Evolutionary conservation across 176 grass and related monocot species (phyloP), one percentile per base, ranked within the genome.

Genomic region (Coix lacrymajobi): DNA sequence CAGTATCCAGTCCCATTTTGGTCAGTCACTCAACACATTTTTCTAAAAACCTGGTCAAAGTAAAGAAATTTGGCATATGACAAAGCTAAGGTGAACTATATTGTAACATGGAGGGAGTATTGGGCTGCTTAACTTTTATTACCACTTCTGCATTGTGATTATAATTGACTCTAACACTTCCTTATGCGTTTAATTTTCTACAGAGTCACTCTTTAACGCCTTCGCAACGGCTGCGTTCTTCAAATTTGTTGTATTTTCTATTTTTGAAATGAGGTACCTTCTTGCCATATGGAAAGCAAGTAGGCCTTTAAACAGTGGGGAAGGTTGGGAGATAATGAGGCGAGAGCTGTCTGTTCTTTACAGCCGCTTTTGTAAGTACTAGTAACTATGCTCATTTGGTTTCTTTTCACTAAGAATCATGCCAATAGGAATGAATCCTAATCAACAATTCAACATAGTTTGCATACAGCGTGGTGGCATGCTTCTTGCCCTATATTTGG

Each of bases 321-420:
- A 99, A 91, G 90, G 94, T 45, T 96, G 97, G 97, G 93, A 99
- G 83, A 78, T 87, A 85, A 94, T 99, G 93, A 89, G 97, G 43
- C 89, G 93, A 51, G 97, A 99, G 75, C 84, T 99, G 22, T 99
- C 97, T 77, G 91, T 96, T 66, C 93, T 99, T 32, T 99, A 99
- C 89, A 94, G 97, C 83, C 97, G 97, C 86, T 99, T 99, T 85
- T 99, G 97, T 99, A 90, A 92, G 93, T 96, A n/a, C n/a, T n/a
- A 20, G 36, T 85, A 81, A 81, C 66, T 87, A 43, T 49, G 51
- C 54, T 87, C 22, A 31, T 67, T 40, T 34, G 20, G 60, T 73
- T 80, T 88, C 7, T 62, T 78, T 26, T 61, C 11, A 7, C 12
- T 56, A 69, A 62, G 29, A 83, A 75, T 62, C 32, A 78, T 5